A percentile compares a stretch with the other conserved stretches of the same genome.
These are phyloP conservation scores for Populus alba DNA, from an alignment of 345 rosid species.

Conservation along the genomic window DNA sequence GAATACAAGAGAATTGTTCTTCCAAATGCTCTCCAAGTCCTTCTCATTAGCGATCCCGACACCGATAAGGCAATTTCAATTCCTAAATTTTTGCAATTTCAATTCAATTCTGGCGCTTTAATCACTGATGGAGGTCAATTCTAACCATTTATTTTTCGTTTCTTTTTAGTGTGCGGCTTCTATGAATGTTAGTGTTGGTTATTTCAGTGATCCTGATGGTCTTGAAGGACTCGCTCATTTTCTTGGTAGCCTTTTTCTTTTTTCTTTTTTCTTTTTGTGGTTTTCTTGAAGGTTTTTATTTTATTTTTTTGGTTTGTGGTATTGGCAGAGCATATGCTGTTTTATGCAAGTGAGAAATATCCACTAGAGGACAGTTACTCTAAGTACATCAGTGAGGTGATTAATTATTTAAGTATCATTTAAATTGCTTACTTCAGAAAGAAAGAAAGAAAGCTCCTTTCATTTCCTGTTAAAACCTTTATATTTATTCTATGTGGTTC, in stretches of 20 bases:
- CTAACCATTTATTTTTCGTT: neutral
- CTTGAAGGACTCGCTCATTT: conserved; percentile 95
- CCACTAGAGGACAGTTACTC: conserved; percentile 88
- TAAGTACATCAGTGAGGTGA: conserved; percentile 75
- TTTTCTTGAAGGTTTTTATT: neutral
- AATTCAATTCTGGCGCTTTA: neutral
- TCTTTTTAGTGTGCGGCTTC: conserved; percentile 77
- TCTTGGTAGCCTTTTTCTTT: conserved; percentile 46
- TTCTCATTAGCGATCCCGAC: conserved; percentile 83
- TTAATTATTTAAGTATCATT: neutral
- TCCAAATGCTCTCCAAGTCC: conserved; percentile 61
- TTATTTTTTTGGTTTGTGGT: neutral
- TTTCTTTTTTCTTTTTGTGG: neutral
- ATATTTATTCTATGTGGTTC: too few relatives aligned
- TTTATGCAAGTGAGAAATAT: conserved; percentile 86
- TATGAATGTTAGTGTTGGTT: conserved; percentile 80
- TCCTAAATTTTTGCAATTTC: neutral
- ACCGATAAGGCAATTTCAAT: conserved; percentile 62
- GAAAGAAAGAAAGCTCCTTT: too few relatives aligned
- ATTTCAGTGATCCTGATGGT: conserved; percentile 75
- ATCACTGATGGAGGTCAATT: neutral
- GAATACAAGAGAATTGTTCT: conserved; percentile 67
- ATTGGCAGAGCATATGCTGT: conserved; percentile 85
- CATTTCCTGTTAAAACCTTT: too few relatives aligned
- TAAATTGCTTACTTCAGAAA: too few relatives aligned